Evolutionary conservation across 805 yeast species (phyloP), one percentile per base, ranked within the genome.

Genomic region (Sugiyamaella marilandica): DNA sequence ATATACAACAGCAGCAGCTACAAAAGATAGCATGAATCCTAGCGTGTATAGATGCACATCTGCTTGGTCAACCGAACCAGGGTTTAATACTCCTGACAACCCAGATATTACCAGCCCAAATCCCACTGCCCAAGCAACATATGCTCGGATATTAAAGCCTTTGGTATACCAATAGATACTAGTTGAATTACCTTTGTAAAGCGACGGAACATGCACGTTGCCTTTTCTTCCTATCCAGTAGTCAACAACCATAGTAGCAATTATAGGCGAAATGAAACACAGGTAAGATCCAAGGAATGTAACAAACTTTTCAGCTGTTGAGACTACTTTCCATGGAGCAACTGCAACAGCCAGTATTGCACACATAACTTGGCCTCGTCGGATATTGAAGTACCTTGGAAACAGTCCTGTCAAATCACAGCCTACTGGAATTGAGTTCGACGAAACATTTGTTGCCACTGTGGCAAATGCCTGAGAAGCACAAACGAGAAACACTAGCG

Each of bases 371-470:
- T 45, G 47, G 24, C 85, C 86, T 62, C 87, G 73, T 63, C 81
- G 73, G 51, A 80, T 79, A 65, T 77, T 81, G 60, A 82, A 65
- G 67, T 72, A 81, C 45, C 76, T 74, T 2, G 86, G 86, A 52
- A 80, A 74, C 61, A 81, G 65, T 0, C 82, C 74, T 7, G 82
- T 71, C 56, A 79, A 70, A 61, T 81, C 86, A 16, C 81, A 35
- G 64, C 56, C 7, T 71, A 64, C n/a, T 65, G 65, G 57, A 72
- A 77, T 63, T 75, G 77, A 2, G 76, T 73, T 13, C 74, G 81
- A 44, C 77, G 66, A 62, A 31, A 62, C 57, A 35, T 61, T 61
- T 13, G 60, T 57, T 29, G 62, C 64, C 24, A 74, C 62, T 46
- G 49, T 61, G 62, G 18, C 78, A 80, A 16, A 45, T 29, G 36